Conservation (phyloP, 495 filamentous ascomycete species). For the Hyaloscypha bicolor region DNA sequence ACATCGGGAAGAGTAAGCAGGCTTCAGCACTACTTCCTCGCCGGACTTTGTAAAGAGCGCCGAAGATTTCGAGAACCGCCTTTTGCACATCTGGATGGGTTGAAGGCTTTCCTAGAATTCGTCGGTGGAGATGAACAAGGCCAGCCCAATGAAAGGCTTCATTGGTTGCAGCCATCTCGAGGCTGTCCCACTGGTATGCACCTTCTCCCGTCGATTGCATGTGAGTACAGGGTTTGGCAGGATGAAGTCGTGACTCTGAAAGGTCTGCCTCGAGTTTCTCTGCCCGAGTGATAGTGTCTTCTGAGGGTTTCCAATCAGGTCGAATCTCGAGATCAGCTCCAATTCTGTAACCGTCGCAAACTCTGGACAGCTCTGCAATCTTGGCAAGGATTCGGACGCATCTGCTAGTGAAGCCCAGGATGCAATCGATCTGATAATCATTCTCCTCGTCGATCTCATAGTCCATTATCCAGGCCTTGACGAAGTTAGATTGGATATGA, state of each 20-base stretch:
- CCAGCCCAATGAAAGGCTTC: constrained; percentile 81
- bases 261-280: constrained; percentile 55
- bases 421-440: constrained; percentile 74
- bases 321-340: constrained; percentile 54
- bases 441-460: constrained; percentile 51
- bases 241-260: constrained; percentile 43
- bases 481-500: neutral
- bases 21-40: constrained; percentile 71
- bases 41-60: constrained; percentile 62
- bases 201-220: constrained; percentile 48
- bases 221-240: constrained; percentile 46
- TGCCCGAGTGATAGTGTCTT: constrained; percentile 55
- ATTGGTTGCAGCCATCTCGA: constrained; percentile 78
- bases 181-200: constrained; percentile 52
- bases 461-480: constrained; percentile 36
- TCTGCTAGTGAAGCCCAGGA: constrained; percentile 74
- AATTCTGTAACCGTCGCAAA: constrained; percentile 70
- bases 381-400: constrained; percentile 72
- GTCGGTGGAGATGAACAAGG: constrained; percentile 73
- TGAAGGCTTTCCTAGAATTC: constrained; percentile 64
- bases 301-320: constrained; percentile 60
- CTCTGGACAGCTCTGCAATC: constrained; percentile 71
- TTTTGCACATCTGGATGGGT: constrained; percentile 60
- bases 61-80: constrained; percentile 64
- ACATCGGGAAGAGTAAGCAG: constrained; percentile 80